Evolutionary conservation across 768 basidiomycete species (phyloP), one percentile per base, ranked within the genome.

Genomic region (Clavaria fumosa): DNA sequence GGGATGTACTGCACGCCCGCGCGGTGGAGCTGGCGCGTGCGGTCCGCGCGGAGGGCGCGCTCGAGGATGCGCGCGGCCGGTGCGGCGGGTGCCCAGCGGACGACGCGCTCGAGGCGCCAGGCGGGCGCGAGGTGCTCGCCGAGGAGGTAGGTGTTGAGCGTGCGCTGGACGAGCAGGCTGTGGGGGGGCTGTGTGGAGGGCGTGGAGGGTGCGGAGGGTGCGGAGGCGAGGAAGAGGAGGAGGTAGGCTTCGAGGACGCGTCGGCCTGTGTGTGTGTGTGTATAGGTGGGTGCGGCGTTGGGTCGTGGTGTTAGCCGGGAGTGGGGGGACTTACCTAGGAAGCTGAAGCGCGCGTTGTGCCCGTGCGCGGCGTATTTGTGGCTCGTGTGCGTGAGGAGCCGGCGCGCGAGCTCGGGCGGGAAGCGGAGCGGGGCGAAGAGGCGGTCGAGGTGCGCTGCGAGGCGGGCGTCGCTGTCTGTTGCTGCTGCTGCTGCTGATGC

Each of bases 351-450:
- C 32, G 67, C 72, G 47, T 86, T 86, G 52, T 85, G 80, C 2
- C 84, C 80, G 31, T 67, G 49, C 36, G 65, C 54, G 20, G 81
- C 77, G 38, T 70, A 62, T 33, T 63, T 69, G 56, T 83, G 84
- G 56, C 80, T 83, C 5, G 66, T 64, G 51, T 89, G 85, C 2
- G 85, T 89, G 45, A 88, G 59, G 43, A 83, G 65, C 41, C 84
- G 72, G 45, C 65, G 64, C 5, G 81, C 78, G 32, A 85, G 62
- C 45, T 80, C 77, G 4, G 64, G 62, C 9, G 79, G 72, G 53
- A 89, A 88, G 34, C 69, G 58, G 34, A 88, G 60, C 10, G 76
- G 69, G 3, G 68, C 55, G 46, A 83, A 84, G 37, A 80, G 58
- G 23, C 63, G 58, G 47, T 72, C 64, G 24, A 83, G 61, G 53